phyloP scores from a whole-genome alignment of 2,329 filamentous ascomycete species.

The Fusarium foetens region DNA sequence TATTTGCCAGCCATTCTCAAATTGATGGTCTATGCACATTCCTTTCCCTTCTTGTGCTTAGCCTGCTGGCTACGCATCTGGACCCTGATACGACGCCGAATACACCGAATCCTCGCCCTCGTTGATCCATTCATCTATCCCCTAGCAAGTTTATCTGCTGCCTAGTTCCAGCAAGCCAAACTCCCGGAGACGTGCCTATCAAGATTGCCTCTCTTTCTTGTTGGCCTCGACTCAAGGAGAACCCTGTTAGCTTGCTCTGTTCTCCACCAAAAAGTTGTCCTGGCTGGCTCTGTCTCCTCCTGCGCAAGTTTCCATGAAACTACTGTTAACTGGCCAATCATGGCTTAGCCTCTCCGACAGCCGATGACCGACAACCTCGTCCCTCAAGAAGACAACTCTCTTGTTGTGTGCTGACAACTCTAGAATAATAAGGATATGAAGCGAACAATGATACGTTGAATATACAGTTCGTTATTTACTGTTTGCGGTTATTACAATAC shows the following conservation, averaged over 20 bases:
- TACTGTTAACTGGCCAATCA: slow-evolving; percentile 42
- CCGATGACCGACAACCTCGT: slow-evolving; percentile 43
- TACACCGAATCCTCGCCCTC: not conserved
- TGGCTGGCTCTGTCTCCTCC: not conserved
- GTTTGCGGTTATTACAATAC: slow-evolving; percentile 1
- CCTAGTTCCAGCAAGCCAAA: slow-evolving; percentile 8
- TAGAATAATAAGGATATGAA: slow-evolving; percentile 25
- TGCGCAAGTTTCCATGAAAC: slow-evolving; percentile 24
- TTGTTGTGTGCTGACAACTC: slow-evolving; percentile 27
- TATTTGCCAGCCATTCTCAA: slow-evolving; percentile 16
- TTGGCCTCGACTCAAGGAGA: slow-evolving; percentile 24
- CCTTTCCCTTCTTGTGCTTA: slow-evolving; percentile 24
- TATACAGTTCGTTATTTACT: not conserved
- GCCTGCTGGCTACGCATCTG: slow-evolving; percentile 11
- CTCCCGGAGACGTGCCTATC: slow-evolving; percentile 15
- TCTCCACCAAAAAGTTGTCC: slow-evolving; percentile 24
- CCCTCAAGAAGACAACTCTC: slow-evolving; percentile 27
- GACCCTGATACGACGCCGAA: slow-evolving; percentile 21
- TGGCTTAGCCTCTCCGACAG: slow-evolving; percentile 42
- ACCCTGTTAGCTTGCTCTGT: slow-evolving; percentile 24
- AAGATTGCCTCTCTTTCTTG: not conserved
- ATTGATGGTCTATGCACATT: slow-evolving; percentile 14
- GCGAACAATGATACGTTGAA: slow-evolving; percentile 1
- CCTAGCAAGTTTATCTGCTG: slow-evolving; percentile 25
- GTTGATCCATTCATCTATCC: slow-evolving; percentile 33